A percentile compares a stretch with the other conserved stretches of the same genome.
Conservation (phyloP, 2,329 filamentous ascomycete species). For the Chalaropsis thielavioides region DNA sequence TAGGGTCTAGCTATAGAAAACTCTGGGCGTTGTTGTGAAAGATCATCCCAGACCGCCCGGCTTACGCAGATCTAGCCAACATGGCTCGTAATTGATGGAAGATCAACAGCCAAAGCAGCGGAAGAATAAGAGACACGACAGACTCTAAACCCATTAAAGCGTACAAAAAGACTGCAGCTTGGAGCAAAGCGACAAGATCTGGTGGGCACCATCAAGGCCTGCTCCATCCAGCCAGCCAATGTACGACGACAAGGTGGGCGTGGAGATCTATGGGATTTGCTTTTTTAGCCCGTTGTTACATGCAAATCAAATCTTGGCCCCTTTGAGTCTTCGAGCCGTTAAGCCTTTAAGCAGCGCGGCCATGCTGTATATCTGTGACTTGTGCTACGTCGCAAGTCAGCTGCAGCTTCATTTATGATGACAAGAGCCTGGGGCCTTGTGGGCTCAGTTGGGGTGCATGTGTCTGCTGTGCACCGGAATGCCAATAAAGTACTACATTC, state of each 20-base stretch:
- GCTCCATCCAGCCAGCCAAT: background rate
- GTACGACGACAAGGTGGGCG: background rate
- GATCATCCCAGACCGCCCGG: background rate
- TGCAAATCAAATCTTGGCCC: background rate
- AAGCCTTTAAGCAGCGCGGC: too few species aligned
- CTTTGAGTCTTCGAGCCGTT: too few species aligned
- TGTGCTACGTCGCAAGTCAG: background rate
- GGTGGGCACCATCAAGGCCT: background rate
- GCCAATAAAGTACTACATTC: conserved; percentile 3
- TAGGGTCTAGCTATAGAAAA: background rate
- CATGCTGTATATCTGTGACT: background rate
- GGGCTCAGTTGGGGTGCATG: background rate
- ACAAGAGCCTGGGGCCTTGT: background rate
- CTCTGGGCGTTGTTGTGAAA: background rate
- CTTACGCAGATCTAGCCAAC: background rate
- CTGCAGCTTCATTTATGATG: background rate
- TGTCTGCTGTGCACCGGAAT: background rate
- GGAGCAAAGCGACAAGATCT: background rate
- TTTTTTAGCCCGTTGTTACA: too few species aligned
- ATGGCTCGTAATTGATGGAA: background rate
- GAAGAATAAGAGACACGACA: background rate
- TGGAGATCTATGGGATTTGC: background rate
- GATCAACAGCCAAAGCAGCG: background rate
- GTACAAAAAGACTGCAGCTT: background rate
- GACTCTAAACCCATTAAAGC: background rate